These are phyloP conservation scores for Talaromyces sp. DNA, from an alignment of 2,329 filamentous ascomycete genomes.

Conservation along the genomic window DNA sequence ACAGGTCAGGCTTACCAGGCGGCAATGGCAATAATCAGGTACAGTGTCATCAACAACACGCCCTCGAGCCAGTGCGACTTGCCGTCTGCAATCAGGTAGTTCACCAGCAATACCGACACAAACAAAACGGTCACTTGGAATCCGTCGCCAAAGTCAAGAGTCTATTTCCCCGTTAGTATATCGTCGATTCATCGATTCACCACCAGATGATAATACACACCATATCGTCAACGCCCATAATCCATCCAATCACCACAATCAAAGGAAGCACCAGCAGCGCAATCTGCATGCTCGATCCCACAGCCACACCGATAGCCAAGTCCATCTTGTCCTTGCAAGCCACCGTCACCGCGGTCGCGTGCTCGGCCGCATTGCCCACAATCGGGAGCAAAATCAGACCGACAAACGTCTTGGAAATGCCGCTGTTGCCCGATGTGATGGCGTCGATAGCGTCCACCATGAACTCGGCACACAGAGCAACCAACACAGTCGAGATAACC, in stretches of 20 bases:
- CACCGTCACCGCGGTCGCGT: slow-evolving; percentile 58
- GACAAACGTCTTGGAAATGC: slow-evolving; percentile 56
- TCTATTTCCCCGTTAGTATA: slow-evolving; percentile 30
- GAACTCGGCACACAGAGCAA: slow-evolving; percentile 69
- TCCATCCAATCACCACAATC: slow-evolving; percentile 58
- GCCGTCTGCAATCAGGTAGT: slow-evolving; percentile 58
- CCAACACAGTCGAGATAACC: slow-evolving; percentile 66
- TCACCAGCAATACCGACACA: slow-evolving; percentile 48
- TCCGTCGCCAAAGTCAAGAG: slow-evolving; percentile 69
- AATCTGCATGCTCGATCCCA: slow-evolving; percentile 63
- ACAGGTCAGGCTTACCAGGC: slow-evolving; percentile 42
- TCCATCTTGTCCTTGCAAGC: slow-evolving; percentile 65
- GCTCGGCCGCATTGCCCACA: slow-evolving; percentile 62
- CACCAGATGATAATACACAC: slow-evolving; percentile 15
- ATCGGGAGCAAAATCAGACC: slow-evolving; percentile 61
- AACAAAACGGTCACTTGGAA: slow-evolving; percentile 73
- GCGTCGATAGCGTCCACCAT: slow-evolving; percentile 57
- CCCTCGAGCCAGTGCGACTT: slow-evolving; percentile 59
- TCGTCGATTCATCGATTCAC: not conserved
- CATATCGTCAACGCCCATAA: slow-evolving; percentile 55
- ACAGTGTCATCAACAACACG: slow-evolving; percentile 54
- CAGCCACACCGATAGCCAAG: slow-evolving; percentile 59
- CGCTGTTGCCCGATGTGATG: slow-evolving; percentile 40
- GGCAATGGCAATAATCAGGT: slow-evolving; percentile 57
- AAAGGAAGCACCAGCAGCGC: slow-evolving; percentile 58